Evolutionary conservation across 2,329 filamentous ascomycete genomes (phyloP), one percentile per base, ranked within the genome.

Genomic region (Fusarium sp.): DNA sequence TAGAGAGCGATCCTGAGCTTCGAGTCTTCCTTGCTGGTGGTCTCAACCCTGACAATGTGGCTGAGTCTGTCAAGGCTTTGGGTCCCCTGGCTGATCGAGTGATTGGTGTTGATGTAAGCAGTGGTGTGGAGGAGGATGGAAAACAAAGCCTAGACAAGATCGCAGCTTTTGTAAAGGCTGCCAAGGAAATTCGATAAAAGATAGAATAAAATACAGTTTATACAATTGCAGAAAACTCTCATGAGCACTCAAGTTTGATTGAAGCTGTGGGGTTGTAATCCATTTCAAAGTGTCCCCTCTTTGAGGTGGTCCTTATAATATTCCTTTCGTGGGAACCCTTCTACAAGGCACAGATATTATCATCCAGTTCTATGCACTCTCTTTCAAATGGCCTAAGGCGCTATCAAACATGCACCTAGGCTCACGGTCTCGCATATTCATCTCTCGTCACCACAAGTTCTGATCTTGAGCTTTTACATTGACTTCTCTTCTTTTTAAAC

Each of bases 51-150:
- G 90, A 92, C 6, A 99, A 98, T 78, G 93, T 99, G 9, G 85
- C 85, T 2, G 85, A 89, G 9, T 88, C 89, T 12, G 84, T 99
- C 23, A 84, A 86, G 28, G 87, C 88, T 19, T 84, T 96, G 21
- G 92, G 91, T 1, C 85, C 88, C 11, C 81, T 89, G 15, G 85
- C 86, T 32, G 86, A 86, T 15, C 89, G 91, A 67, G 89, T 98
- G 18, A 85, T 95, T 38, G 95, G 92, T 4, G 93, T 99, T 7
- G 96, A 99, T 85, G 94, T 97, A 25, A 97, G 95, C 82, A 97
- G 94, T 79, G 97, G 97, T 1, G 95, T 99, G 5, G 96, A 98
- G 83, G 91, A 90, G 40, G 89, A 92, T 75, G 96, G 95, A 5
- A 86, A 90, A 79, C 96, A 99, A 83, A 93, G 92, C 81, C 78